Conservation (phyloP, 345 rosid genomes). For the Eucalyptus pauciflora region DNA sequence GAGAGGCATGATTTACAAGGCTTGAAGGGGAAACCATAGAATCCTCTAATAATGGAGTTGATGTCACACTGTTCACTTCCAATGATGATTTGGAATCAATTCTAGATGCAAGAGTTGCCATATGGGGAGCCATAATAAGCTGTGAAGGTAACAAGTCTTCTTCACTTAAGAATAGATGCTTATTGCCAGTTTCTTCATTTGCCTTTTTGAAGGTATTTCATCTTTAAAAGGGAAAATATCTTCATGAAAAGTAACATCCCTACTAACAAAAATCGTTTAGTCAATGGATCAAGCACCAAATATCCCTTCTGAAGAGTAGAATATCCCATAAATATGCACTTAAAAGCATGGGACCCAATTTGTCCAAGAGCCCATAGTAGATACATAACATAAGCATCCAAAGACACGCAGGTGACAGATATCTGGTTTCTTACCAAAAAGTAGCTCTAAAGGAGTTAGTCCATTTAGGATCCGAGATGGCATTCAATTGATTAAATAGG, state of each 20-base stretch:
- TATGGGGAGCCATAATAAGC: too few relatives aligned
- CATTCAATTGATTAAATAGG: not conserved
- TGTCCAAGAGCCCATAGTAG: accelerated
- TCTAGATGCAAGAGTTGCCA: too few relatives aligned
- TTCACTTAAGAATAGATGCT: too few relatives aligned
- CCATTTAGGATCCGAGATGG: not conserved
- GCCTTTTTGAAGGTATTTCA: too few relatives aligned
- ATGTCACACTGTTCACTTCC: too few relatives aligned
- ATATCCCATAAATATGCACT: not conserved
- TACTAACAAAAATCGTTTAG: not conserved
- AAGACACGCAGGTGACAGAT: accelerated
- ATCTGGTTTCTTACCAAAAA: not conserved
- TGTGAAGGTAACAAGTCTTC: too few relatives aligned
- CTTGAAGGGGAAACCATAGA: not conserved
- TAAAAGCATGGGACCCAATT: not conserved
- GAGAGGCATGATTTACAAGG: not conserved
- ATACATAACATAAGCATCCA: not conserved
- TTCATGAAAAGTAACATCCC: not conserved
- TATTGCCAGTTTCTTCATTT: too few relatives aligned
- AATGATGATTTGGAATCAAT: too few relatives aligned
- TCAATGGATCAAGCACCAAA: not conserved
- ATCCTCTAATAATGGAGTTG: too few relatives aligned
- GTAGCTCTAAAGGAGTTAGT: not conserved
- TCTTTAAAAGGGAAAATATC: not conserved
- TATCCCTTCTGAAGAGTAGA: not conserved